phyloP scores from a whole-genome alignment of 352 stramenopile genomes.

The Phytophthora niederhauseri region DNA sequence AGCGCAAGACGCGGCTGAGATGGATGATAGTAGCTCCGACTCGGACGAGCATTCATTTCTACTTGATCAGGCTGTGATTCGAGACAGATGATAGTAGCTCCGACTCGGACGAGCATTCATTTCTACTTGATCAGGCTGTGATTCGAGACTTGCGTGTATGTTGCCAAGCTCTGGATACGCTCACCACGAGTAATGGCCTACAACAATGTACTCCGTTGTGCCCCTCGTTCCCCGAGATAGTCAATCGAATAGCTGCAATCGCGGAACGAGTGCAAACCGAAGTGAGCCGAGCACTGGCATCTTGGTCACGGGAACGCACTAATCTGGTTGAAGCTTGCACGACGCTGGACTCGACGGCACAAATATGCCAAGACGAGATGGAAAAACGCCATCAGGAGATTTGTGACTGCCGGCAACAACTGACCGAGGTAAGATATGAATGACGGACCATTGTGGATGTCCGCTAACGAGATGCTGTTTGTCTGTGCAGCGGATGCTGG shows the following conservation, averaged over 20 bases:
- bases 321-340: constrained; percentile 39
- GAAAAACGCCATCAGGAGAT: constrained; percentile 39
- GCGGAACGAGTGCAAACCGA: constrained; percentile 16
- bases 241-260: constrained; percentile 19
- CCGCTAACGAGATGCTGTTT: constrained; percentile 8
- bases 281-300: constrained; percentile 25
- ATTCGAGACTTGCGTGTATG: constrained; percentile 26
- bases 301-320: constrained; percentile 45
- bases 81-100: neutral
- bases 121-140: constrained; percentile 22
- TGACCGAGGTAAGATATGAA: constrained; percentile 33
- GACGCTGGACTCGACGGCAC: constrained; percentile 38
- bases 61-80: constrained; percentile 18
- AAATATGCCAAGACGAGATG: constrained; percentile 46
- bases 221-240: constrained; percentile 21
- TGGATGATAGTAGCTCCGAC: neutral
- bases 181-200: constrained; percentile 12
- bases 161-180: constrained; percentile 26
- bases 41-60: constrained; percentile 12
- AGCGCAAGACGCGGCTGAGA: neutral
- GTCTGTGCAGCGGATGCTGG: constrained; percentile 20
- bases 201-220: constrained; percentile 9
- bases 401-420: constrained; percentile 23
- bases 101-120: constrained; percentile 1
- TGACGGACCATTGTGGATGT: neutral